These are phyloP conservation scores for Heritiera fomes DNA, from an alignment of 345 rosid genomes.

Conservation along the genomic window DNA sequence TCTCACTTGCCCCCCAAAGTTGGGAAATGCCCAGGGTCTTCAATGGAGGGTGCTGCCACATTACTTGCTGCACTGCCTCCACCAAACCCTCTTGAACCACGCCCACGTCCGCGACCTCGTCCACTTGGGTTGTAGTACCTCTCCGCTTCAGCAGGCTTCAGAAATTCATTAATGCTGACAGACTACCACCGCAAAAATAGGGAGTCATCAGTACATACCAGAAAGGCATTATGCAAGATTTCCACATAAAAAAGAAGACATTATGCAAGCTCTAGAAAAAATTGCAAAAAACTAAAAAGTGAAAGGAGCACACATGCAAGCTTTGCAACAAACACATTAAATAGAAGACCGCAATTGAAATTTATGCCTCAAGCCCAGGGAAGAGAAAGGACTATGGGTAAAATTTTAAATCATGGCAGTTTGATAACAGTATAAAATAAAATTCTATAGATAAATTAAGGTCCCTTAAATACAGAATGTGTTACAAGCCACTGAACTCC, in stretches of 20 bases:
- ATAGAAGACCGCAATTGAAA: not conserved
- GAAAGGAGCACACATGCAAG: too few relatives aligned
- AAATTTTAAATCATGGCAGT: not conserved
- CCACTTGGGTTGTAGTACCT: conserved; percentile 38
- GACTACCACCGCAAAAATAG: conserved; percentile 34
- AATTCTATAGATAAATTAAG: not conserved
- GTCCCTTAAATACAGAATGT: conserved; percentile 1
- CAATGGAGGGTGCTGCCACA: conserved; percentile 58
- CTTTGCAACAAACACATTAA: not conserved
- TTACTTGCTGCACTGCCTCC: conserved; percentile 29
- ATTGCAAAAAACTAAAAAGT: too few relatives aligned
- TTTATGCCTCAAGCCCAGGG: not conserved
- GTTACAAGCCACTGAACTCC: not conserved
- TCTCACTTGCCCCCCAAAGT: conserved; percentile 60
- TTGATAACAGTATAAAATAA: not conserved
- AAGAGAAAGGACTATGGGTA: not conserved
- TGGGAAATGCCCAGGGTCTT: conserved; percentile 66
- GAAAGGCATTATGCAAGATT: not conserved
- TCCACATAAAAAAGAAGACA: not conserved
- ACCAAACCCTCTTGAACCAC: conserved; percentile 42
- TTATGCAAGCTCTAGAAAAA: too few relatives aligned
- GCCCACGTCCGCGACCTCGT: conserved; percentile 53
- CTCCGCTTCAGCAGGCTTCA: conserved; percentile 68
- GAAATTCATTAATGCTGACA: conserved; percentile 66
- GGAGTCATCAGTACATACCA: not conserved